These are phyloP conservation scores for Pythium diclinum DNA, from an alignment of 352 stramenopile genomes.

Conservation along the genomic window DNA sequence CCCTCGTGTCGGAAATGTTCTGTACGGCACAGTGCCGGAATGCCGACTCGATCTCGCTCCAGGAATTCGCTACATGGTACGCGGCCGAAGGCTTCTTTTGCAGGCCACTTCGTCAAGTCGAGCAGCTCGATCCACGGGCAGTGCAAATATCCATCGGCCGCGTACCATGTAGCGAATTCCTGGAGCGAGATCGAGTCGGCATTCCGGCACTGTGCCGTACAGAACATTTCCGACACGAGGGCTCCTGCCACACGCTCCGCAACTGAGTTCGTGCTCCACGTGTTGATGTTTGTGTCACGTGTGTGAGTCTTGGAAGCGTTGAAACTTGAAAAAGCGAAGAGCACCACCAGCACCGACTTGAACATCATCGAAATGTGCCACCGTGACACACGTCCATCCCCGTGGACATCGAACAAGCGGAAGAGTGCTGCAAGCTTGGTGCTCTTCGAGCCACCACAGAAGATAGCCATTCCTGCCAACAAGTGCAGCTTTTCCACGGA, in stretches of 20 bases:
- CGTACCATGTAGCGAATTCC: constrained; percentile 97
- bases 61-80: constrained; percentile 97
- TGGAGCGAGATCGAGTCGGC: constrained; percentile 87
- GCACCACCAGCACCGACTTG: constrained; percentile 72
- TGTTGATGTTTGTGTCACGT: constrained; percentile 58
- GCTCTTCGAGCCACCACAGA: constrained; percentile 95
- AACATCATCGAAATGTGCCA: constrained; percentile 81
- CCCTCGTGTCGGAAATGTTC: constrained; percentile 88
- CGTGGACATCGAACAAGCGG: constrained; percentile 68
- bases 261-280: constrained; percentile 75
- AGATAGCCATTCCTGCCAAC: constrained; percentile 87
- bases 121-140: constrained; percentile 96
- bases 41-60: constrained; percentile 84
- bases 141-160: constrained; percentile 90
- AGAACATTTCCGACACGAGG: constrained; percentile 89
- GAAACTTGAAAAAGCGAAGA: constrained; percentile 85
- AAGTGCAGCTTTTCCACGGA: constrained; percentile 75
- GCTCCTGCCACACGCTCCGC: constrained; percentile 86
- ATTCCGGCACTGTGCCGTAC: constrained; percentile 58
- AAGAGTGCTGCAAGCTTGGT: constrained; percentile 90
- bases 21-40: constrained; percentile 64
- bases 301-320: constrained; percentile 57
- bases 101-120: constrained; percentile 94
- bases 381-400: constrained; percentile 59
- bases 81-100: constrained; percentile 86